These are phyloP conservation scores for Bipolaris gigantea DNA, from an alignment of 2,329 filamentous ascomycete species.

Conservation along the genomic window DNA sequence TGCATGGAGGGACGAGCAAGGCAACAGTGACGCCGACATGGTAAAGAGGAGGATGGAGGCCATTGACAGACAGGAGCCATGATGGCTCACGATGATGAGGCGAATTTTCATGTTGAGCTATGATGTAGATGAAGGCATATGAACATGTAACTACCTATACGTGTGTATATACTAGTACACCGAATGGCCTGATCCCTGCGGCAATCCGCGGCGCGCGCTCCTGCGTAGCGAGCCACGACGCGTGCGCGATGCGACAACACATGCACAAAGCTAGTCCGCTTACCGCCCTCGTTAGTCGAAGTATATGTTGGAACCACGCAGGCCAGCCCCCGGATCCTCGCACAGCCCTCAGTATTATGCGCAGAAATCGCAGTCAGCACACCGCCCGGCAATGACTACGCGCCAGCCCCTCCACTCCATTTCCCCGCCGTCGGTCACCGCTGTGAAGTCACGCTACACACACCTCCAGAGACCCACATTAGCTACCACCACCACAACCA, in stretches of 20 bases:
- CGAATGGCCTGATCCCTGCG: slow-evolving; percentile 12
- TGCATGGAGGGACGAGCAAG: slow-evolving; percentile 40
- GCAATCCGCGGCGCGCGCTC: slow-evolving; percentile 24
- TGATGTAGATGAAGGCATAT: background rate
- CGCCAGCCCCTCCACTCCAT: slow-evolving; percentile 39
- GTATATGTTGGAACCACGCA: slow-evolving; percentile 5
- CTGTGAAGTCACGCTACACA: slow-evolving; percentile 27
- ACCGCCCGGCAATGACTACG: slow-evolving; percentile 36
- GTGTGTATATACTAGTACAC: background rate
- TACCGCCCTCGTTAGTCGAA: slow-evolving; percentile 1
- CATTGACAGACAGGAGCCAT: slow-evolving; percentile 42
- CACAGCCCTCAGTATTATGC: slow-evolving; percentile 20
- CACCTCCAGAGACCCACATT: slow-evolving; percentile 19
- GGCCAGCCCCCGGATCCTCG: background rate
- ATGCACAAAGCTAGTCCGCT: slow-evolving; percentile 13
- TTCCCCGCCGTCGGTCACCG: slow-evolving; percentile 36
- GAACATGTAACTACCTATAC: background rate
- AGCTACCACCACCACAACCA: slow-evolving; percentile 9
- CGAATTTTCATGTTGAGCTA: background rate
- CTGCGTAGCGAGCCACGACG: slow-evolving; percentile 24
- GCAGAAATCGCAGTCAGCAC: slow-evolving; percentile 1
- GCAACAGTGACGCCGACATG: slow-evolving; percentile 36
- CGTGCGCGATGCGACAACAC: slow-evolving; percentile 25
- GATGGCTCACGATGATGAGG: slow-evolving; percentile 4
- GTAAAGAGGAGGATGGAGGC: slow-evolving; percentile 38